phyloP scores from a whole-genome alignment of 1,139 yeast genomes.

The Geotrichum aggregatum region DNA sequence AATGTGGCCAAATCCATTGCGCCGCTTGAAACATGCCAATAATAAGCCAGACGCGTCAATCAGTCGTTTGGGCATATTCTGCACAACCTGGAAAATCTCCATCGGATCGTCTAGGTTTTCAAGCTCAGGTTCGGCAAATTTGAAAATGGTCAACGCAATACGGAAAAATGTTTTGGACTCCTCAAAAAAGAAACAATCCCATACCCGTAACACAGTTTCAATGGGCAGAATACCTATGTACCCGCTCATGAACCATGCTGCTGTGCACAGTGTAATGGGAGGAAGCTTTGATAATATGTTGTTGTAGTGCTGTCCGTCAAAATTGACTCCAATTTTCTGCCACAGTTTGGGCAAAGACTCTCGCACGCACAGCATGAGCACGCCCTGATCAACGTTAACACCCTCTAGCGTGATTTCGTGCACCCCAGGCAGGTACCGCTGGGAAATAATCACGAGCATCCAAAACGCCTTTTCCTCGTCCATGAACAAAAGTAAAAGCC shows the following conservation, averaged over 20 bases:
- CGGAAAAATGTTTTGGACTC: conserved; percentile 85
- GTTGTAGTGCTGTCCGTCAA: conserved; percentile 45
- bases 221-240: conserved; percentile 85
- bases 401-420: conserved; percentile 91
- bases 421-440: conserved; percentile 81
- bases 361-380: conserved; percentile 76
- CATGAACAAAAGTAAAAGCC: conserved; percentile 73
- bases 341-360: conserved; percentile 83
- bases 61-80: conserved; percentile 69
- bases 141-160: conserved; percentile 76
- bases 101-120: conserved; percentile 55
- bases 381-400: conserved; percentile 93
- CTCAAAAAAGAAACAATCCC: conserved; percentile 94
- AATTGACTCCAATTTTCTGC: conserved; percentile 48
- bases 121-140: conserved; percentile 65
- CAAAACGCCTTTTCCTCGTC: conserved; percentile 88
- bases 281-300: conserved; percentile 76
- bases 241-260: conserved; percentile 96
- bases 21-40: conserved; percentile 69
- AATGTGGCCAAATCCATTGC: conserved; percentile 69
- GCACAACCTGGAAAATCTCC: conserved; percentile 83
- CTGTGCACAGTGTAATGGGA: conserved; percentile 86
- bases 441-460: conserved; percentile 91
- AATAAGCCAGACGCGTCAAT: conserved; percentile 67
- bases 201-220: conserved; percentile 78